Percentiles rank a stretch among this genome's conserved stretches.
Conservation (phyloP, 306 rosid species). For the Chamaecrista fasciculata region DNA sequence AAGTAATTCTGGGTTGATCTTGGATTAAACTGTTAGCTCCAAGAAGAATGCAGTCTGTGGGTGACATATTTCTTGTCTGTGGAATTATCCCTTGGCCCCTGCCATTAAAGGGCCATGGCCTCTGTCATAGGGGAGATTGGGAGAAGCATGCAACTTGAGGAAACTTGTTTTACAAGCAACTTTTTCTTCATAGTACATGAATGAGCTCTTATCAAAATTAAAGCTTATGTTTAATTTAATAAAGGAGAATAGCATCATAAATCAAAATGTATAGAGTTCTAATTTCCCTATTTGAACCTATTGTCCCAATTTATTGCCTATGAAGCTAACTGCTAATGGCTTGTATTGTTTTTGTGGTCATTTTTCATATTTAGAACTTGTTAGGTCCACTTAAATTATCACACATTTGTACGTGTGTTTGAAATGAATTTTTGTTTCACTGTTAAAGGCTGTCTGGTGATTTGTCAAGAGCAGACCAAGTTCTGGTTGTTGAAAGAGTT, state of each 20-base stretch:
- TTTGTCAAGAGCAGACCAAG: conserved; percentile 58
- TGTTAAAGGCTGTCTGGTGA: conserved; percentile 52
- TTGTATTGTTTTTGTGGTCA: not conserved
- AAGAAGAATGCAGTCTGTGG: not conserved
- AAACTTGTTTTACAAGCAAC: not conserved
- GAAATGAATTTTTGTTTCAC: not conserved
- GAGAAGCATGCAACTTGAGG: not conserved
- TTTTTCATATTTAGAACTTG: not conserved
- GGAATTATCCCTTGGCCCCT: not conserved
- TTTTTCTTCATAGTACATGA: not conserved
- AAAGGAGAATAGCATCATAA: not conserved
- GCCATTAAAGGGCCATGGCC: not conserved
- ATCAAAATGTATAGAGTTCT: not conserved
- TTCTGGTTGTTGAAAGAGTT: conserved; percentile 75
- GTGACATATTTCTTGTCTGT: not conserved
- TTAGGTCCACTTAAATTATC: no score
- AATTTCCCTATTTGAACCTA: not conserved
- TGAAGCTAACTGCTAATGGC: not conserved
- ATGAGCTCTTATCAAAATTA: not conserved
- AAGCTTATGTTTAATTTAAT: not conserved
- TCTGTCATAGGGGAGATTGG: not conserved
- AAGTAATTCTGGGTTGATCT: not conserved
- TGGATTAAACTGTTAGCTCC: not conserved
- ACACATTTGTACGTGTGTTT: conserved; percentile 2
- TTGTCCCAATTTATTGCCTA: not conserved